Evolutionary conservation across 371 early-diverging fungal genomes (phyloP), one percentile per base, ranked within the genome.

Genomic region (Capillidium rhysosporum): DNA sequence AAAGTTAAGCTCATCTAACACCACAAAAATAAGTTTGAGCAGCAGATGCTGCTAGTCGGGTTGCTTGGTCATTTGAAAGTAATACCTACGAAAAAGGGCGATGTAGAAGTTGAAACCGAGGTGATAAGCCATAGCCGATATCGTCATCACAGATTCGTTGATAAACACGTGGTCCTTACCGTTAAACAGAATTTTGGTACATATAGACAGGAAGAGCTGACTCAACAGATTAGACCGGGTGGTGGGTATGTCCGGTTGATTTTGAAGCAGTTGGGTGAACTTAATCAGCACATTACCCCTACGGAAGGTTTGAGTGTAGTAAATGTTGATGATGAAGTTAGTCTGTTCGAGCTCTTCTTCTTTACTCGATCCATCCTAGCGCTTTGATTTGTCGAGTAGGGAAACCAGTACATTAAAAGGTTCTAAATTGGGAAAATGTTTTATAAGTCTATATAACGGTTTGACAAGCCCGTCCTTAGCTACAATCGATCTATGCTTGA

Each of bases 221-320:
- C 16, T 16, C 28, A 48, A 48, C 16, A 48, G 28, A 28, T 28
- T 48, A 16, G 49, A 10, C 16, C 49, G 49, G 28, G 26, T 48
- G 8, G 30, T 4, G 10, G 45, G 20, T 5, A 21, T 28, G 16
- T 30, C 28, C 8, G 70, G 52, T 76, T 69, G 20, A 78, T 69
- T 45, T 90, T 65, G 21, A 70, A 49, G 1, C 76, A 59, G 21
- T 70, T 69, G 45, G 82, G 64, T 18, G 58, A 54, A 18, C 65
- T 68, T 28, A 58, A 55, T 2, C 64, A 57, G 24, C 69, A 69
- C 30, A 64, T 61, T 9, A 16, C 77, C 57, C 52, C 96, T 86
- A 54, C 94, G 82, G 63, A 93, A 92, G 7, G 79, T 59, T 69
- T 97, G 98, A 59, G 93, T 73, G 61, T 97, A 96, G 57, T 84